A percentile compares a stretch with the other conserved stretches of the same genome.
phyloP scores from a whole-genome alignment of 2,329 filamentous ascomycete species.

The Chaetomium olivaceum region DNA sequence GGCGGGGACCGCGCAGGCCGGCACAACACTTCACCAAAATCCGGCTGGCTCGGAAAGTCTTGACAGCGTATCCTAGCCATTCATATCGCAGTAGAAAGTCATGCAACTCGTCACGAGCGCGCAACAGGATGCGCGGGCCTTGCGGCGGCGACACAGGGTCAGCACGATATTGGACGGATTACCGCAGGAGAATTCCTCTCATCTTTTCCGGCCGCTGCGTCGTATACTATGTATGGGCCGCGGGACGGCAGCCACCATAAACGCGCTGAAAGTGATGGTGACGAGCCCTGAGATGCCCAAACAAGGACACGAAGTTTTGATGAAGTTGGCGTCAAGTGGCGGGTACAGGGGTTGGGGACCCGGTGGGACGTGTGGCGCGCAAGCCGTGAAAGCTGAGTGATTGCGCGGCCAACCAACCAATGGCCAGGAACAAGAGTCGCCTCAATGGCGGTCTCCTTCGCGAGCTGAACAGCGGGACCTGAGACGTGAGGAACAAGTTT shows the following conservation, averaged over 20 bases:
- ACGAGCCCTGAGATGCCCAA: too few species aligned
- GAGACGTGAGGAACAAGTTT: not conserved
- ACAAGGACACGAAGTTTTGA: conserved; percentile 12
- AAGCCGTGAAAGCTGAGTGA: conserved; percentile 26
- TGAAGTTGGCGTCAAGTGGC: conserved; percentile 15
- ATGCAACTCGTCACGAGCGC: not conserved
- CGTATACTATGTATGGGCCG: conserved; percentile 4
- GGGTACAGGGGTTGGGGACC: conserved; percentile 12
- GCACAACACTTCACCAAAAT: not conserved
- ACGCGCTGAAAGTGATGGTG: not conserved
- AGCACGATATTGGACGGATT: not conserved
- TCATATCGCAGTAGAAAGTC: not conserved
- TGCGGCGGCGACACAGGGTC: not conserved
- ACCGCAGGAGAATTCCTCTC: not conserved
- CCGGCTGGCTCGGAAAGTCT: not conserved
- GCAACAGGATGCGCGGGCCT: not conserved
- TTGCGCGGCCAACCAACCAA: conserved; percentile 26
- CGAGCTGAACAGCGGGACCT: not conserved
- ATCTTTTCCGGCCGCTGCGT: not conserved
- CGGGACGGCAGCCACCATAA: not conserved
- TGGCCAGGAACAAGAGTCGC: conserved; percentile 23
- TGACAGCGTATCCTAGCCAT: conserved; percentile 12
- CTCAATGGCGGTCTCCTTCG: conserved; percentile 31
- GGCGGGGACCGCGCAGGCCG: not conserved
- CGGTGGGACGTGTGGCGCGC: conserved; percentile 6